These are phyloP conservation scores for Coleophoma cylindrospora DNA, from an alignment of 2,329 filamentous ascomycete species.

Conservation along the genomic window DNA sequence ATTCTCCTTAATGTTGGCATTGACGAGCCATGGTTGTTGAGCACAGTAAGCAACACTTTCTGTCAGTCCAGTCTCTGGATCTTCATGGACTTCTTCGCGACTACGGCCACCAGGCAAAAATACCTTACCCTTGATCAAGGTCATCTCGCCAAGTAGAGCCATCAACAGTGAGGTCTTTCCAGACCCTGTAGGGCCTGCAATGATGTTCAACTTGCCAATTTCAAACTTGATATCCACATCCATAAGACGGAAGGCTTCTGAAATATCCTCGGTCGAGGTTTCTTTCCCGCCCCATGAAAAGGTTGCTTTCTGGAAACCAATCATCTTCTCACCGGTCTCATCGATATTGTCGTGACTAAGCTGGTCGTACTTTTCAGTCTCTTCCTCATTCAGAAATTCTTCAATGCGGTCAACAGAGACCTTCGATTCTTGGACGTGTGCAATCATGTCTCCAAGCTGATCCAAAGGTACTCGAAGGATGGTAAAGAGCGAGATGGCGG, in stretches of 20 bases:
- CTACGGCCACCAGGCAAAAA: conserved; percentile 77
- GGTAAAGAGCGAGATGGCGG: conserved; percentile 91
- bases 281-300: conserved; percentile 82
- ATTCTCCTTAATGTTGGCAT: conserved; percentile 92
- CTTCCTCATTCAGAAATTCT: conserved; percentile 86
- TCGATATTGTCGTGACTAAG: conserved; percentile 66
- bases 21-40: conserved; percentile 94
- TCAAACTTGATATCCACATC: conserved; percentile 79
- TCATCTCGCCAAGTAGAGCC: conserved; percentile 97
- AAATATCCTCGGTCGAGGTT: conserved; percentile 52
- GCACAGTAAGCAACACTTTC: conserved; percentile 96
- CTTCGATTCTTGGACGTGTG: conserved; percentile 94
- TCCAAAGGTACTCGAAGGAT: conserved; percentile 89
- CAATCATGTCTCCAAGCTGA: conserved; percentile 97
- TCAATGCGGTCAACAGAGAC: conserved; percentile 96
- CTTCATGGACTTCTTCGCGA: conserved; percentile 75
- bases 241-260: conserved; percentile 76
- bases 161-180: conserved; percentile 95
- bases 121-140: conserved; percentile 71
- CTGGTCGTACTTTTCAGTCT: conserved; percentile 93
- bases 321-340: conserved; percentile 64
- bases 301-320: conserved; percentile 80
- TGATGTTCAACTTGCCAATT: conserved; percentile 83
- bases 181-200: conserved; percentile 87
- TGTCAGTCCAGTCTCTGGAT: conserved; percentile 79